A percentile compares a stretch with the other conserved stretches of the same genome.
Evolutionary conservation across 2,329 filamentous ascomycete genomes (phyloP).

Genomic region (Colletotrichum viniferum): DNA sequence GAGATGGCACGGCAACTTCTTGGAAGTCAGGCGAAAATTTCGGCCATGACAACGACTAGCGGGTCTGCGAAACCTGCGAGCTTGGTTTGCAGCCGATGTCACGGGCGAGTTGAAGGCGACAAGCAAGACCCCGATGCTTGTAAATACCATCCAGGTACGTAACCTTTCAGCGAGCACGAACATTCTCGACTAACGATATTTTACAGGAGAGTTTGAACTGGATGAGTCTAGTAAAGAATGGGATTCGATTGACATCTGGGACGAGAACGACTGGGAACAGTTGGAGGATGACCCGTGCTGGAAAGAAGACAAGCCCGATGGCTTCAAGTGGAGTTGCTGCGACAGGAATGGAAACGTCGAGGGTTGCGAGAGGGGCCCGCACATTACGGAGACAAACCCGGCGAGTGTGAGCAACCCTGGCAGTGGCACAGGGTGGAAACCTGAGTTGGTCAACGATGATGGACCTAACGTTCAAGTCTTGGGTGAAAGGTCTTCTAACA

Average conservation of each 20-base stretch:
- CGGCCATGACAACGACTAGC: not conserved
- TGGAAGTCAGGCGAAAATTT: not conserved
- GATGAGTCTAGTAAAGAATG: not conserved
- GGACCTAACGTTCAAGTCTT: not conserved
- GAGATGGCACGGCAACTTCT: not conserved
- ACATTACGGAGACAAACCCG: not conserved
- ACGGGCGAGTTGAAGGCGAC: not conserved
- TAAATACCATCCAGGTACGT: not conserved
- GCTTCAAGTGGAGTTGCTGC: constrained; percentile 11
- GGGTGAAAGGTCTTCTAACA: not conserved
- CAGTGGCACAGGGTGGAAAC: not conserved
- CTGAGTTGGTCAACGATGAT: not conserved
- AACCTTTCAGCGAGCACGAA: too few relatives aligned
- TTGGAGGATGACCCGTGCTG: not conserved
- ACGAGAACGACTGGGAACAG: not conserved
- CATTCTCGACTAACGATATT: not conserved
- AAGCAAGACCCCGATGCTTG: not conserved
- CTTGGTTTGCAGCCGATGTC: not conserved
- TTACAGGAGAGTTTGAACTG: not conserved
- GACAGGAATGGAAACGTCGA: not conserved
- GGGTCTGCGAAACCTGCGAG: not conserved
- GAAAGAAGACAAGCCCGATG: not conserved
- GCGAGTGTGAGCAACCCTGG: not conserved
- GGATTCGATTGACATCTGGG: not conserved
- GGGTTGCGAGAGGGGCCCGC: not conserved